These are phyloP conservation scores for thale cress (Arabidopsis thaliana) DNA, from an alignment of 345 rosid species.

Conservation along the genomic window TAIR10.1 NC_003074.8:6616001-6616500, in stretches of 20 bases:
- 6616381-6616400: conserved; percentile 5
- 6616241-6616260: background rate
- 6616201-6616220: conserved; percentile 6
- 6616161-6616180: background rate
- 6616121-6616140: conserved; percentile 35
- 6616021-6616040: conserved; percentile 23
- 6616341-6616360: conserved; percentile 32
- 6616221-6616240: conserved; percentile 1
- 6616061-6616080: background rate
- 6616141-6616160: background rate
- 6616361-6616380: conserved; percentile 22
- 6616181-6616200: conserved; percentile 22
- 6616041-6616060: background rate
- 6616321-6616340: conserved; percentile 40
- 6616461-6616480: conserved; percentile 9
- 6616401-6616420: background rate
- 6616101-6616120: conserved; percentile 29
- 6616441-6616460: conserved; percentile 20
- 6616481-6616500: conserved; percentile 11
- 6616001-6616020: conserved; percentile 27
- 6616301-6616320: conserved; percentile 27
- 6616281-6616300: background rate
- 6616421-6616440: background rate
- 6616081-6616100: conserved; percentile 34
- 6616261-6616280: background rate